Base-by-base conservation (phyloP, 2,329 filamentous ascomycete genomes). In the Ilyonectria robusta region DNA sequence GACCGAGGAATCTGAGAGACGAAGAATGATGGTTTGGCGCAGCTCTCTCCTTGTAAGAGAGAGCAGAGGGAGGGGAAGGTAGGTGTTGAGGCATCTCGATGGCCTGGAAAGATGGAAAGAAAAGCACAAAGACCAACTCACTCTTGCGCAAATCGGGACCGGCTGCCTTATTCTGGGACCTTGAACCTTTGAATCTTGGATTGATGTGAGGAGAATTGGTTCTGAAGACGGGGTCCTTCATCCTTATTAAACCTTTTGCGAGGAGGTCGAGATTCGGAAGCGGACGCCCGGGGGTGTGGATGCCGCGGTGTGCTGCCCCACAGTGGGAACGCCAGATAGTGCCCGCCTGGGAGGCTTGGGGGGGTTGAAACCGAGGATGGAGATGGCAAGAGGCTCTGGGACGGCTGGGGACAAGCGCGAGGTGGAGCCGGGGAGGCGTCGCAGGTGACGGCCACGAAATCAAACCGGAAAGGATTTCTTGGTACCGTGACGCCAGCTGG, bases 111-210 rank as follows among this genome's bases (percentile, higher is more conserved):
- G 57, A 59, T 51, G 51, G 44, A 11, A 64, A 40, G 31, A n/a
- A 50, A 67, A 56, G 48, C 44, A 53, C 40, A 51, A 47, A 55
- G 31, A 54, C 61, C 56, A 57, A 81, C 82, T 74, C 74, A 83
- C 82, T 84, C 73, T 81, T 84, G 82, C 77, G 79, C 71, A 82
- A 78, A 78, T 80, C 78, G 73, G 75, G 73, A 77, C 78, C 77
- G 75, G 73, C 71, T 73, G 78, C 74, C 72, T 81, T 79, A 70
- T 80, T 76, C 69, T 81, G 76, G 70, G 79, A 81, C 73, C 78
- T 78, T 70, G 81, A 80, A 75, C 81, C 78, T 81, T 82, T 79
- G 74, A 81, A 73, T 70, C 75, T 75, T 62, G 78, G 77, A 76
- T 83, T 77, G 66, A 76, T 71, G 77, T 83, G 82, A 62, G 78